Base-by-base conservation (phyloP, 805 yeast genomes). In the Starmerella tilneyi region DNA sequence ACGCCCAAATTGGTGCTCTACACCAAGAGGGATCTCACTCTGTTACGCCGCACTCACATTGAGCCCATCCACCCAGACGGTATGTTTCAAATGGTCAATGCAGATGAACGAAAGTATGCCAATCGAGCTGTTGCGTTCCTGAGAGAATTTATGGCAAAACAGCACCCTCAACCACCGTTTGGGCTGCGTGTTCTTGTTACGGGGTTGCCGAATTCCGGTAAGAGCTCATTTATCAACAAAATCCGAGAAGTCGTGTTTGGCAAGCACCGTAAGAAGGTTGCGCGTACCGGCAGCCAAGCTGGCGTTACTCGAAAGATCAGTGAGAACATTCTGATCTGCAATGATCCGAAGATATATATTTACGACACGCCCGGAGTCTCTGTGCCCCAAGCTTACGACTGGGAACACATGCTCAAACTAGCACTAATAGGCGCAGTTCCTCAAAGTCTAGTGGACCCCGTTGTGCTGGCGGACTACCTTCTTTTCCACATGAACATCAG, bases 121-220 rank as follows among this genome's bases (percentile, higher is more conserved):
- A 60, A 59, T 12, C 62, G 64, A 34, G 60, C 88, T 4, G 64
- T 82, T 13, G 68, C 72, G 9, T 55, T 68, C 11, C 65, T 84
- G 3, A 68, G 67, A 29, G 68, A 71, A 43, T 64, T 65, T 31
- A 40, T 49, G 13, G 34, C n/a, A 2, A 23, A 15, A 4, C 45
- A 36, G 20, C 71, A 60, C 16, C 84, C 89, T 0, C 75, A 79
- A 1, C 94, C 95, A 0, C 96, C 96, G 0, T 62, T 86, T 48
- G 97, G 97, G 0, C 66, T 82, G 39, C 64, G 86, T 19, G 62
- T 83, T 46, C 68, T 88, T 68, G 75, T 89, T 36, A 78, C 81
- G 6, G 98, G 98, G 0, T 83, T 92, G 92, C 98, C 98, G 1
- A 92, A 92, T 60, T 94, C 86, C n/a, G 98, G 98, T 0, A 92